Conservation (phyloP, 2,329 filamentous ascomycete species). For the Paecilomyces fulvus region DNA sequence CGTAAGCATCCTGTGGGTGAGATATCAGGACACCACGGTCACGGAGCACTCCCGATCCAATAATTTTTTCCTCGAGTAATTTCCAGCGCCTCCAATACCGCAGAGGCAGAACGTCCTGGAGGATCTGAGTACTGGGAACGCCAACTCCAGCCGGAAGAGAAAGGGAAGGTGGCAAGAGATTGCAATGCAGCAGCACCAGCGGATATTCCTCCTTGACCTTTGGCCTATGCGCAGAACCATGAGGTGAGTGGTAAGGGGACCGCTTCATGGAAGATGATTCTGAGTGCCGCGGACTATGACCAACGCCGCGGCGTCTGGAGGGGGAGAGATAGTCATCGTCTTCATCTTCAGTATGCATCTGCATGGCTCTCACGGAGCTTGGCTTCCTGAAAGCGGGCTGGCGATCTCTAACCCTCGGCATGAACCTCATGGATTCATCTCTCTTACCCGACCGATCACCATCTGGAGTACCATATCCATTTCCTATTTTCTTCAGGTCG, state of each 20-base stretch:
- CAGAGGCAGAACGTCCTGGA: slow-evolving; percentile 43
- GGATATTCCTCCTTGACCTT: slow-evolving; percentile 43
- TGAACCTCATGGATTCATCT: slow-evolving; percentile 11
- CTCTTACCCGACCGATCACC: slow-evolving; percentile 10
- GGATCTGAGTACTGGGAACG: slow-evolving; percentile 30
- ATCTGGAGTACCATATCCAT: not conserved
- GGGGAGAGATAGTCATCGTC: slow-evolving; percentile 32
- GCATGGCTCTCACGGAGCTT: slow-evolving; percentile 37
- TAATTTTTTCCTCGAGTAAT: slow-evolving; percentile 46
- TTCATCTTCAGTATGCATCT: slow-evolving; percentile 37
- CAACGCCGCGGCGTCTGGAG: slow-evolving; percentile 19
- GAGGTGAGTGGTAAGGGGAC: slow-evolving; percentile 27
- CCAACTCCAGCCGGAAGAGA: slow-evolving; percentile 34
- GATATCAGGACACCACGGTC: slow-evolving; percentile 53
- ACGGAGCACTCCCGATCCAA: slow-evolving; percentile 45
- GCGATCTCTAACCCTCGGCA: slow-evolving; percentile 23
- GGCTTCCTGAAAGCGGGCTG: slow-evolving; percentile 35
- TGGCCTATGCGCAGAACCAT: slow-evolving; percentile 17
- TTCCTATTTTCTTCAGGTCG: slow-evolving; percentile 3
- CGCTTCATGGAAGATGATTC: slow-evolving; percentile 22
- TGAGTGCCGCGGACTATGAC: slow-evolving; percentile 15
- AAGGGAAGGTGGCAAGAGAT: slow-evolving; percentile 46
- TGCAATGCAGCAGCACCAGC: slow-evolving; percentile 54
- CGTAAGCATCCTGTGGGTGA: slow-evolving; percentile 55
- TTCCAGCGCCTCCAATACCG: slow-evolving; percentile 40